A percentile compares a stretch with the other conserved stretches of the same genome.
Evolutionary conservation across 371 early-diverging fungal genomes (phyloP).

Genomic region (Coemansia sp.): DNA sequence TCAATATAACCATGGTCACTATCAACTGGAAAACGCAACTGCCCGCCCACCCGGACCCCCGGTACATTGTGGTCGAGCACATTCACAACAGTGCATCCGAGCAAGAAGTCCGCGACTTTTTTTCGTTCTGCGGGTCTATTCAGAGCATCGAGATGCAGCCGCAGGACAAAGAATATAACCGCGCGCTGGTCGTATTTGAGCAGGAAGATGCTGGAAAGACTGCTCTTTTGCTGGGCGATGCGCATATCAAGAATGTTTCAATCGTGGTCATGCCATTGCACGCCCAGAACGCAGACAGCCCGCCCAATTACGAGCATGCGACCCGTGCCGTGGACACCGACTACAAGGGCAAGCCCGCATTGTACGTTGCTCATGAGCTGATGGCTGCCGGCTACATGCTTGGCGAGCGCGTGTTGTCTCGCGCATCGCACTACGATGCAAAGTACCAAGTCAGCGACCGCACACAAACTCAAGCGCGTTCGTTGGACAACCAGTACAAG

Average conservation of each 20-base stretch:
- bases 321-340: conserved; percentile 6
- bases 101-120: conserved; percentile 45
- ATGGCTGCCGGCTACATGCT: conserved; percentile 48
- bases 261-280: conserved; percentile 38
- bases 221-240: conserved; percentile 45
- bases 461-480: conserved; percentile 39
- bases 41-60: conserved; percentile 53
- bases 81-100: conserved; percentile 53
- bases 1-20: conserved; percentile 20
- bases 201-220: conserved; percentile 51
- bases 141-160: conserved; percentile 36
- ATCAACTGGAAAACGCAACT: conserved; percentile 37
- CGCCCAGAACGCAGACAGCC: conserved; percentile 14
- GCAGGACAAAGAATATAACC: conserved; percentile 35
- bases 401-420: conserved; percentile 35
- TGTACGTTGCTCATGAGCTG: conserved; percentile 50
- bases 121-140: conserved; percentile 49
- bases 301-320: neutral
- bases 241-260: conserved; percentile 42
- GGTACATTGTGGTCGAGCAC: conserved; percentile 53
- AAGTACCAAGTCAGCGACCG: conserved; percentile 39
- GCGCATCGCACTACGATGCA: conserved; percentile 46
- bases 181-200: conserved; percentile 46
- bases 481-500: conserved; percentile 49
- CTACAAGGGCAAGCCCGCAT: conserved; percentile 48